A percentile compares a stretch with the other conserved stretches of the same genome.
Conservation (phyloP, 2,329 filamentous ascomycete genomes). For the Myriosclerotinia curreyana region DNA sequence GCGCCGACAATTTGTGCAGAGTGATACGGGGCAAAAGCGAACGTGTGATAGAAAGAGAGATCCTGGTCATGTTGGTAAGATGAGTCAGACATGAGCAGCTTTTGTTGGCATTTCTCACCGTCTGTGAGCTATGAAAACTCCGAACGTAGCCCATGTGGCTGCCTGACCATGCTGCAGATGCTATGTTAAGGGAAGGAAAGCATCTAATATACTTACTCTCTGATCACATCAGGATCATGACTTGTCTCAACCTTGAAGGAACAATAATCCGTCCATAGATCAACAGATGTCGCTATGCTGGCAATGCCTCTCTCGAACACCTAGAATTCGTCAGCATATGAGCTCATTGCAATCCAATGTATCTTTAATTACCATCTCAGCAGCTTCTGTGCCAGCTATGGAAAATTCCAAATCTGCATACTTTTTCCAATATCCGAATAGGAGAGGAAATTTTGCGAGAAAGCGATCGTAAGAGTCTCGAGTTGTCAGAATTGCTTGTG, state of each 20-base stretch:
- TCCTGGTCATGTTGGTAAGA: constrained; percentile 66
- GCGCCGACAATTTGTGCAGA: constrained; percentile 41
- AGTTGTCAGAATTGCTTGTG: constrained; percentile 83
- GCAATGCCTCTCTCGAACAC: constrained; percentile 94
- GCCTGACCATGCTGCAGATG: constrained; percentile 42
- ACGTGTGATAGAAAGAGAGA: constrained; percentile 50
- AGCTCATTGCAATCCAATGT: constrained; percentile 3
- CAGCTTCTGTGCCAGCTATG: constrained; percentile 92
- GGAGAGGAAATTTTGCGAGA: constrained; percentile 87
- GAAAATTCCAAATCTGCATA: constrained; percentile 98
- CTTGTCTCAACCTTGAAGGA: constrained; percentile 97
- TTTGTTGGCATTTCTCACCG: constrained; percentile 71
- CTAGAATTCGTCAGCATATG: constrained; percentile 47
- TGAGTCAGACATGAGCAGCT: constrained; percentile 54
- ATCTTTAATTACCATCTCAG: constrained; percentile 73
- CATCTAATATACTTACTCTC: constrained; percentile 92
- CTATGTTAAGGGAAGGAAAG: constrained; percentile 65
- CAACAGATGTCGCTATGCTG: constrained; percentile 88
- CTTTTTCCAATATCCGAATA: constrained; percentile 99
- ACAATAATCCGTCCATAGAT: constrained; percentile 97
- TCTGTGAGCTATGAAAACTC: constrained; percentile 48
- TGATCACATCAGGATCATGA: constrained; percentile 88
- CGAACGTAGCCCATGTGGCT: constrained; percentile 29
- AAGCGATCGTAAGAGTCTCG: constrained; percentile 90
- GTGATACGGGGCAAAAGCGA: constrained; percentile 44